A percentile compares a stretch with the other conserved stretches of the same genome.
phyloP scores from a whole-genome alignment of 2,329 filamentous ascomycete genomes.

The Aspergillus latus region DNA sequence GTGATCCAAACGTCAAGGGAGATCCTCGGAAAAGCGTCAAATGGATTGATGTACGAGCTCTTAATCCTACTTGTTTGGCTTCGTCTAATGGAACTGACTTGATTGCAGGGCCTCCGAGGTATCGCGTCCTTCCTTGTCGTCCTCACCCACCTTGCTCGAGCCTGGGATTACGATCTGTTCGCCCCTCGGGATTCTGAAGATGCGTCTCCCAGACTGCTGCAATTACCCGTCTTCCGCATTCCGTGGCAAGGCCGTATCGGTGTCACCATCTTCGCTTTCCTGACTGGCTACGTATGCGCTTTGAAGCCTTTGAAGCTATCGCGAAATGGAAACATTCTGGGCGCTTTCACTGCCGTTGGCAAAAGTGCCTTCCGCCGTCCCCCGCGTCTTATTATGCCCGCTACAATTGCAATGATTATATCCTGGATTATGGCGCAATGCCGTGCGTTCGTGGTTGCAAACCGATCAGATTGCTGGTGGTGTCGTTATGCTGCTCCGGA shows the following conservation, averaged over 20 bases:
- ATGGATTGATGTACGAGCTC: slow-evolving; percentile 58
- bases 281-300: slow-evolving; percentile 58
- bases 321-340: slow-evolving; percentile 46
- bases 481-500: slow-evolving; percentile 52
- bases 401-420: slow-evolving; percentile 52
- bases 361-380: slow-evolving; percentile 57
- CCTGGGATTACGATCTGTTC: slow-evolving; percentile 54
- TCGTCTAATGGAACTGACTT: slow-evolving; percentile 1
- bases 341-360: slow-evolving; percentile 50
- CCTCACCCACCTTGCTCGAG: slow-evolving; percentile 53
- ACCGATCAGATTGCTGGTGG: slow-evolving; percentile 53
- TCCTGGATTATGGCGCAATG: slow-evolving; percentile 52
- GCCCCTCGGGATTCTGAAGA: slow-evolving; percentile 48
- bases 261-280: slow-evolving; percentile 57
- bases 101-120: slow-evolving; percentile 50
- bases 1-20: slow-evolving; percentile 29
- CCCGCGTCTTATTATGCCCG: slow-evolving; percentile 53
- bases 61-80: not conserved
- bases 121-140: slow-evolving; percentile 56
- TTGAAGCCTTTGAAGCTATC: slow-evolving; percentile 55
- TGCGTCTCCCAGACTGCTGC: slow-evolving; percentile 47
- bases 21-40: slow-evolving; percentile 49
- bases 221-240: slow-evolving; percentile 56
- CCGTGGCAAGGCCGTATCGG: slow-evolving; percentile 56
- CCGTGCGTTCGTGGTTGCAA: slow-evolving; percentile 51